These are phyloP conservation scores for Tolypocladium ovalisporum DNA, from an alignment of 2,329 filamentous ascomycete genomes.

Conservation along the genomic window DNA sequence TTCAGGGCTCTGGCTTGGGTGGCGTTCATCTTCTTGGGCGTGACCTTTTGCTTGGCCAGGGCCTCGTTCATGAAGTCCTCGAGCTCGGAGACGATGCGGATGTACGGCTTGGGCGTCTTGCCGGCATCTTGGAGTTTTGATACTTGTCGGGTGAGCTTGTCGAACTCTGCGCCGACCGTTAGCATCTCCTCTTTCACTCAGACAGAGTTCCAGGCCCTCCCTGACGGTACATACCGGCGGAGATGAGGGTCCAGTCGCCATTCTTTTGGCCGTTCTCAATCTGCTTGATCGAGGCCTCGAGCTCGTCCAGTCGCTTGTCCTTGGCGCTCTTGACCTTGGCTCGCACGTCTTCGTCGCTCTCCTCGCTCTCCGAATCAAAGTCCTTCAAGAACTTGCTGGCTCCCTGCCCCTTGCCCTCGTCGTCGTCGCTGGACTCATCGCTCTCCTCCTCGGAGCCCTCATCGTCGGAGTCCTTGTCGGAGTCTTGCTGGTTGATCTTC, in stretches of 20 bases:
- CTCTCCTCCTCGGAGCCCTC: constrained; percentile 38
- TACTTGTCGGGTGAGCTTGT: constrained; percentile 85
- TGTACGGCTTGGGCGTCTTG: constrained; percentile 79
- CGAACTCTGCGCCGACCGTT: constrained; percentile 56
- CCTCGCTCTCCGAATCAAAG: constrained; percentile 62
- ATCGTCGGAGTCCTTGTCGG: constrained; percentile 30
- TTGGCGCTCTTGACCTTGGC: constrained; percentile 94
- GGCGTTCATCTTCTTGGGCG: constrained; percentile 97
- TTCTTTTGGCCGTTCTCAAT: constrained; percentile 98
- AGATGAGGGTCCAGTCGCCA: constrained; percentile 91
- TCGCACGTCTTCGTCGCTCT: constrained; percentile 77
- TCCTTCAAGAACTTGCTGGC: constrained; percentile 76
- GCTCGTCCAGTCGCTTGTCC: constrained; percentile 90
- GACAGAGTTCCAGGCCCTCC: not conserved
- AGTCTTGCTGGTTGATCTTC: constrained; percentile 21
- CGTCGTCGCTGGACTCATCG: constrained; percentile 50
- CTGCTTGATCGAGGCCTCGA: constrained; percentile 77
- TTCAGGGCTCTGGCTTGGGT: constrained; percentile 90
- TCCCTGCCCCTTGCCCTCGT: constrained; percentile 57
- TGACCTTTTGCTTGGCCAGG: constrained; percentile 89
- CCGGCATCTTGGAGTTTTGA: constrained; percentile 66
- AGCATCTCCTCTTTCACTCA: constrained; percentile 1
- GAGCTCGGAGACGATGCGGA: constrained; percentile 85
- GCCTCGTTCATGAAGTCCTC: constrained; percentile 93
- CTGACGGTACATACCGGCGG: constrained; percentile 54